Conservation (phyloP, 2,329 filamentous ascomycete genomes). For the Lojkania enalia region DNA sequence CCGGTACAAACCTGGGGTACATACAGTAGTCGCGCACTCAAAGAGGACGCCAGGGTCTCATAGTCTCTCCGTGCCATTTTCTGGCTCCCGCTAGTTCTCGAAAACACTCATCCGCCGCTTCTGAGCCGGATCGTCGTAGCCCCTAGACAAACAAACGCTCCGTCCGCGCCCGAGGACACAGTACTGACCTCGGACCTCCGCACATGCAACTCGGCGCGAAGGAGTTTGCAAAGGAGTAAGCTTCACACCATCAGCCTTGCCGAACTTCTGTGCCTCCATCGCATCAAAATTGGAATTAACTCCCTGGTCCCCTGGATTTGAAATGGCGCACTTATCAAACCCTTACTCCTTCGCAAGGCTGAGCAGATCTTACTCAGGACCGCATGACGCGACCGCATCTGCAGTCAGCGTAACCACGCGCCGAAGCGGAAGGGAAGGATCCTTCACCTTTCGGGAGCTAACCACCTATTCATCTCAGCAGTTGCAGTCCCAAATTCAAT, state of each 20-base stretch:
- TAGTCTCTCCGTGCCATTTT: constrained; percentile 31
- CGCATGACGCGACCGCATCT: constrained; percentile 20
- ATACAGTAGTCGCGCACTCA: constrained; percentile 20
- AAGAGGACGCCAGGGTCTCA: constrained; percentile 31
- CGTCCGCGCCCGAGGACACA: background rate
- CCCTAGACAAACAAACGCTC: background rate
- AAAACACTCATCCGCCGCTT: constrained; percentile 2
- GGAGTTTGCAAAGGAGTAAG: background rate
- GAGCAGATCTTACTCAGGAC: constrained; percentile 30
- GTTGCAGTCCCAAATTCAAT: background rate
- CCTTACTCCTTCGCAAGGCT: constrained; percentile 26
- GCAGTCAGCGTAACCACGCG: constrained; percentile 37
- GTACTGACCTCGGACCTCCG: constrained; percentile 10
- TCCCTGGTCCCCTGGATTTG: background rate
- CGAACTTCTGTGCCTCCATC: background rate
- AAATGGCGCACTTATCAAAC: background rate
- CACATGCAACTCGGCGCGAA: constrained; percentile 7
- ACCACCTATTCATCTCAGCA: constrained; percentile 1
- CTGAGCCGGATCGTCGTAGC: background rate
- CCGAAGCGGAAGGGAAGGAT: constrained; percentile 8
- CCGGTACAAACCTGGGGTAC: constrained; percentile 38
- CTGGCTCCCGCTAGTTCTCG: constrained; percentile 22
- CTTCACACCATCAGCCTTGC: constrained; percentile 3
- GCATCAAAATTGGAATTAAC: constrained; percentile 1
- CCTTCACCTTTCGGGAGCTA: constrained; percentile 12